Percentiles rank a stretch among this genome's conserved stretches.
phyloP scores from a whole-genome alignment of 2,329 filamentous ascomycete genomes.

The Trichoderma semiorbis region DNA sequence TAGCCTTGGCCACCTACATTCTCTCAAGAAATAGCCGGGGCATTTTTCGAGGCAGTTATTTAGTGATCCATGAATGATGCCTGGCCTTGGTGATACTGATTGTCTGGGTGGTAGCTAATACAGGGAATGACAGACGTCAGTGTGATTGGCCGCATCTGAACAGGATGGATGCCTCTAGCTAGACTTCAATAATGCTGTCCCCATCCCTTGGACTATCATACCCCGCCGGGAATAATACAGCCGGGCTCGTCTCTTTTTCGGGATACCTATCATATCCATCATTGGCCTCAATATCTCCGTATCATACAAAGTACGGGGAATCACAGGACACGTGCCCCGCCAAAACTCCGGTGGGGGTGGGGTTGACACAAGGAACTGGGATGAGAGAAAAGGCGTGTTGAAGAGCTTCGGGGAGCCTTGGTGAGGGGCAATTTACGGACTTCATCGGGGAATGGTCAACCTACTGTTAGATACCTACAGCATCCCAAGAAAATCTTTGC shows the following conservation, averaged over 20 bases:
- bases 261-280: no score
- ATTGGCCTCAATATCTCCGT: not conserved
- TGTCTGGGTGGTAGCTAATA: not conserved
- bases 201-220: not conserved
- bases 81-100: no score
- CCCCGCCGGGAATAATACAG: not conserved
- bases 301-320: not conserved
- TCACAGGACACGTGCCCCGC: not conserved
- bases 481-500: not conserved
- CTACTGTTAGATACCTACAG: not conserved
- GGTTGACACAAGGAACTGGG: not conserved
- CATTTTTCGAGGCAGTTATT: no score
- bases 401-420: not conserved
- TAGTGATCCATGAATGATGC: no score
- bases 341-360: not conserved
- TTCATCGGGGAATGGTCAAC: not conserved
- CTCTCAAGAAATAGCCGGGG: not conserved
- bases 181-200: not conserved
- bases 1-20: no score
- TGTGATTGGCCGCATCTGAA: not conserved
- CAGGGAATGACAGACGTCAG: not conserved
- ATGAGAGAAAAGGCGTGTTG: not conserved
- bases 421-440: not conserved
- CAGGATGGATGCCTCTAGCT: not conserved
- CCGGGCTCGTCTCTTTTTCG: no score